Conservation (phyloP, 2,329 filamentous ascomycete species). For the Lasiodiplodia sp. region DNA sequence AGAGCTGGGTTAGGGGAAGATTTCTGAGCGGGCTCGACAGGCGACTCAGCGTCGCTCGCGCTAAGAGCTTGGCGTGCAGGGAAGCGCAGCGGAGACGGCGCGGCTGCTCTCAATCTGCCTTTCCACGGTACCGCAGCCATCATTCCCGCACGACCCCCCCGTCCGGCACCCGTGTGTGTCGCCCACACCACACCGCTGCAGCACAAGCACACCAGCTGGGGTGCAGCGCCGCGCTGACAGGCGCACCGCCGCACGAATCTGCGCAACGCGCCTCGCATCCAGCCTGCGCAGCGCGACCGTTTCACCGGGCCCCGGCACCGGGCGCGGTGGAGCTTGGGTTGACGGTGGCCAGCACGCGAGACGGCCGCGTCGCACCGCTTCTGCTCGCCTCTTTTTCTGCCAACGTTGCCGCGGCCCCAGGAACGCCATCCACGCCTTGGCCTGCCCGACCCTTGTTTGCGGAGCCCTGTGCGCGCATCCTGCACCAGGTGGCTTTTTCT, state of each 20-base stretch:
- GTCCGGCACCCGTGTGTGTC: slow-evolving; percentile 4
- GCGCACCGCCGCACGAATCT: slow-evolving; percentile 26
- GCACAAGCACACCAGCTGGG: slow-evolving; percentile 13
- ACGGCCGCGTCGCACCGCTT: slow-evolving; percentile 16
- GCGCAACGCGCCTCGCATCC: slow-evolving; percentile 23
- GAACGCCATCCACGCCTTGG: slow-evolving; percentile 24
- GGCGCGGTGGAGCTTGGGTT: slow-evolving; percentile 22
- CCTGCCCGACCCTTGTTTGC: slow-evolving; percentile 25
- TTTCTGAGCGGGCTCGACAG: slow-evolving; percentile 25
- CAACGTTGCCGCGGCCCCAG: slow-evolving; percentile 26
- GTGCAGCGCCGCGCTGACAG: slow-evolving; percentile 18
- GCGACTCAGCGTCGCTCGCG: slow-evolving; percentile 4
- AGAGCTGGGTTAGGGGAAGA: slow-evolving; percentile 27
- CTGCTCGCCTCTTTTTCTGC: slow-evolving; percentile 26
- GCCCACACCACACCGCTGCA: neutral
- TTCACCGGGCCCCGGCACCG: slow-evolving; percentile 13
- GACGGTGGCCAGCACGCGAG: slow-evolving; percentile 22
- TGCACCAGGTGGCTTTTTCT: slow-evolving; percentile 23
- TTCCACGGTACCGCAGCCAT: slow-evolving; percentile 20
- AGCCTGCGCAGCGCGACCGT: slow-evolving; percentile 18
- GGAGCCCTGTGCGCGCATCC: slow-evolving; percentile 23
- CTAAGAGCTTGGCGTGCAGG: slow-evolving; percentile 19
- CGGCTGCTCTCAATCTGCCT: slow-evolving; percentile 24
- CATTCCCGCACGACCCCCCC: slow-evolving; percentile 21
- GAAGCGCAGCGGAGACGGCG: slow-evolving; percentile 16